These are phyloP conservation scores for Chalciporus chontae DNA, from an alignment of 768 basidiomycete species.

Conservation along the genomic window DNA sequence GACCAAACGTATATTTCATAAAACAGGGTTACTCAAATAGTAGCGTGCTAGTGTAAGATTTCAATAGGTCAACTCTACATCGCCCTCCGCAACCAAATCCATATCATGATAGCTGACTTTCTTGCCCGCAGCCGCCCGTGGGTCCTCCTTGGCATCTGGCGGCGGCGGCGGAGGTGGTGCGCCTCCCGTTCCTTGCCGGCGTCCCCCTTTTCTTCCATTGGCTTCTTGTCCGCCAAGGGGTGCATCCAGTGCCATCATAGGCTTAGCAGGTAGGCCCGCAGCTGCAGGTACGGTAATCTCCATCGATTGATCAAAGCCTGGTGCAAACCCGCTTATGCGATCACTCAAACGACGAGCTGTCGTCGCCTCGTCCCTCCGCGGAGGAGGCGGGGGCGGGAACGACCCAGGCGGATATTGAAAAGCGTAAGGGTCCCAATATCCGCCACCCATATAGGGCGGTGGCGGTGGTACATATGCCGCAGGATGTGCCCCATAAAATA, in stretches of 20 bases:
- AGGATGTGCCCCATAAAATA: slow-evolving; percentile 39
- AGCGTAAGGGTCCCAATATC: slow-evolving; percentile 46
- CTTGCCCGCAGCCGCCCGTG: slow-evolving; percentile 82
- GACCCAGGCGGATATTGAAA: slow-evolving; percentile 39
- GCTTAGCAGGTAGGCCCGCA: slow-evolving; percentile 80
- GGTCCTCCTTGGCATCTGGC: slow-evolving; percentile 89
- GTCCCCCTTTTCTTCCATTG: slow-evolving; percentile 34
- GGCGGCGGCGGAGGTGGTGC: slow-evolving; percentile 77
- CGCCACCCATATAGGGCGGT: slow-evolving; percentile 37
- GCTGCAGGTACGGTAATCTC: slow-evolving; percentile 53
- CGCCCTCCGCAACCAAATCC: slow-evolving; percentile 86
- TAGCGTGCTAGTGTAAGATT: slow-evolving; percentile 22
- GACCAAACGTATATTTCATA: slow-evolving; percentile 28
- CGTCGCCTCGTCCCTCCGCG: slow-evolving; percentile 56
- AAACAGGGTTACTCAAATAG: slow-evolving; percentile 26
- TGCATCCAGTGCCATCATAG: slow-evolving; percentile 52
- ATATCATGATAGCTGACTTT: slow-evolving; percentile 94
- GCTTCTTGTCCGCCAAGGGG: slow-evolving; percentile 40
- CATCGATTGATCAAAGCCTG: slow-evolving; percentile 39
- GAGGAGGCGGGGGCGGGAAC: slow-evolving; percentile 35
- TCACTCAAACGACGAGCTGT: slow-evolving; percentile 69
- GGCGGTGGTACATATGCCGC: slow-evolving; percentile 32
- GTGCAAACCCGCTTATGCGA: slow-evolving; percentile 75
- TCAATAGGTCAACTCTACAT: slow-evolving; percentile 52
- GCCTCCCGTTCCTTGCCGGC: slow-evolving; percentile 36